Conservation (phyloP, 192 early-diverging fungal genomes). For the Coemansia sp. region DNA sequence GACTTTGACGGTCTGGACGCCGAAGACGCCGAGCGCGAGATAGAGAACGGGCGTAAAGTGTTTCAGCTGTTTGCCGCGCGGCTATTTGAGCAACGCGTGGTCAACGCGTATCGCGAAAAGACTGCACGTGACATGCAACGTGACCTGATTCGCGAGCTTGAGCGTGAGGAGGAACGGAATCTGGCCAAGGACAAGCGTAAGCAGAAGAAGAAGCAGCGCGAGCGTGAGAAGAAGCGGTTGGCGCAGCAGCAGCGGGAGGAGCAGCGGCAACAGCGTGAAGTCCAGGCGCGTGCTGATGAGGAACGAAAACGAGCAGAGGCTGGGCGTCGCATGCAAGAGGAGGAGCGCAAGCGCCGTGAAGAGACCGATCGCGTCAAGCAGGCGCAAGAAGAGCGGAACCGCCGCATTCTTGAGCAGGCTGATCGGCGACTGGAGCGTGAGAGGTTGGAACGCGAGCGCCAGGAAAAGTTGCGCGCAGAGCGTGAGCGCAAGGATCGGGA, state of each 20-base stretch:
- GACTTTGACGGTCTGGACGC: slow-evolving; percentile 67
- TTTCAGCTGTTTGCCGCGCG: slow-evolving; percentile 96
- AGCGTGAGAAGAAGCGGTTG: slow-evolving; percentile 57
- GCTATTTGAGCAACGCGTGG: slow-evolving; percentile 96
- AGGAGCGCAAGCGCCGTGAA: slow-evolving; percentile 30
- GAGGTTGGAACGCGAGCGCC: slow-evolving; percentile 20
- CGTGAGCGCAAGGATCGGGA: slow-evolving; percentile 8
- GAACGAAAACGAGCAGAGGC: slow-evolving; percentile 30
- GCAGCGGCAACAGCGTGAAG: slow-evolving; percentile 35
- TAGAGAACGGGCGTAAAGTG: slow-evolving; percentile 90
- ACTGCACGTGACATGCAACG: slow-evolving; percentile 85
- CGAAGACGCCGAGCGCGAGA: slow-evolving; percentile 72
- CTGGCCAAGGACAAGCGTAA: slow-evolving; percentile 65
- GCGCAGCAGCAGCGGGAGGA: slow-evolving; percentile 47
- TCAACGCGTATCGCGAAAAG: slow-evolving; percentile 93
- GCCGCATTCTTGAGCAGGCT: slow-evolving; percentile 43
- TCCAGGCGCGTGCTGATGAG: slow-evolving; percentile 26
- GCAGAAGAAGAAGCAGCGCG: slow-evolving; percentile 68
- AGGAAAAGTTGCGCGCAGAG: slow-evolving; percentile 9
- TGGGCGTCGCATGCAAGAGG: slow-evolving; percentile 25
- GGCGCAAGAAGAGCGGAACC: slow-evolving; percentile 48
- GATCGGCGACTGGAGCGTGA: slow-evolving; percentile 40
- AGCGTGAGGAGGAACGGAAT: slow-evolving; percentile 74
- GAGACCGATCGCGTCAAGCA: slow-evolving; percentile 22
- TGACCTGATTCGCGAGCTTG: slow-evolving; percentile 83